Evolutionary conservation across 2,329 filamentous ascomycete genomes (phyloP).

Genomic region (Metarhizium guizhouense): DNA sequence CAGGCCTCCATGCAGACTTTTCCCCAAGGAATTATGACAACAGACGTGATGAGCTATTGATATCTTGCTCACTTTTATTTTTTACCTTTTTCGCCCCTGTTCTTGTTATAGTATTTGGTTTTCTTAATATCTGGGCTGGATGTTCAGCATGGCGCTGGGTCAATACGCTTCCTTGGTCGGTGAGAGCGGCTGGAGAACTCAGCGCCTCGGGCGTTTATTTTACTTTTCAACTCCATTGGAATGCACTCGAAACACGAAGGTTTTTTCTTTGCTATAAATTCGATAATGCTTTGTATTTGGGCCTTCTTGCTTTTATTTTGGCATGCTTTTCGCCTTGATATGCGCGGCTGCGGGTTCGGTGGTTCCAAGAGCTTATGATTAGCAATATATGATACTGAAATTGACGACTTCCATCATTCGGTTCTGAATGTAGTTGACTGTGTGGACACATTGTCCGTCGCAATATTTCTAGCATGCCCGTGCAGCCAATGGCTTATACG

Average conservation of each 20-base stretch:
- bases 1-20: neutral
- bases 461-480: too few relatives aligned
- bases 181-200: constrained; percentile 26
- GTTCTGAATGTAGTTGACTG: neutral
- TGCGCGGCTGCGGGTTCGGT: neutral
- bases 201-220: constrained; percentile 11
- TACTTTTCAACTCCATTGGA: neutral
- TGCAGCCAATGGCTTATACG: too few relatives aligned
- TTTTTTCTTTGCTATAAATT: neutral
- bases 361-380: neutral
- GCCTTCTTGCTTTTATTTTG: neutral
- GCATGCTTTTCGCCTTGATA: neutral
- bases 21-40: neutral
- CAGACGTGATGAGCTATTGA: neutral
- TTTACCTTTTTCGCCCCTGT: constrained; percentile 3
- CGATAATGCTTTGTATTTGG: neutral
- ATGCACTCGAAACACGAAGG: constrained; percentile 1
- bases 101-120: constrained; percentile 1
- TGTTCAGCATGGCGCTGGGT: constrained; percentile 17
- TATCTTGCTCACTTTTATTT: neutral
- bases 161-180: constrained; percentile 22
- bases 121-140: constrained; percentile 5
- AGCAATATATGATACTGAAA: neutral
- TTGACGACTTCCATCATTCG: neutral
- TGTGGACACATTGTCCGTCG: too few relatives aligned